A percentile compares a stretch with the other conserved stretches of the same genome.
phyloP scores from a whole-genome alignment of 257 asterid species.

The Apocynum venetum region DNA sequence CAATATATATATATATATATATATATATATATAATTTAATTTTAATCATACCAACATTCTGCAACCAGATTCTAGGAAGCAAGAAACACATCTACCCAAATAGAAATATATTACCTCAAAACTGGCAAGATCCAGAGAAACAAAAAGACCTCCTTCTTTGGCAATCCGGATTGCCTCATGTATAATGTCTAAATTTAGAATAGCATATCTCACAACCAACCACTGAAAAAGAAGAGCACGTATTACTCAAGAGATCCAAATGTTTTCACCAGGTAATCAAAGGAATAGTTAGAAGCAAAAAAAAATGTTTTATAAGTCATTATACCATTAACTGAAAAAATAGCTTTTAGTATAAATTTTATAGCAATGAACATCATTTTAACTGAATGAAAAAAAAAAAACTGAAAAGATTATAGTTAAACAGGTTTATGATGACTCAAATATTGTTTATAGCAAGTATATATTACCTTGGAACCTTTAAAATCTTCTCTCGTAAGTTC shows the following conservation, averaged over 20 bases:
- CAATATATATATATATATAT: background rate
- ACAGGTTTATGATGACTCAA: background rate
- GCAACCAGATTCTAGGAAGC: background rate
- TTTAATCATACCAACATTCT: background rate
- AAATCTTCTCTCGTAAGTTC: conserved; percentile 71
- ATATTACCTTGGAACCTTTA: conserved; percentile 84
- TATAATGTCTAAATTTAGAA: conserved; percentile 63
- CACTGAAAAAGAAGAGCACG: conserved; percentile 51
- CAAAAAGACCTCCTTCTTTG: conserved; percentile 76
- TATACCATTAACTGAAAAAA: background rate
- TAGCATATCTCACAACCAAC: conserved; percentile 87
- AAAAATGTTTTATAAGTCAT: background rate
- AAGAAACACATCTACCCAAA: background rate
- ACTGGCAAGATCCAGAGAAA: conserved; percentile 94
- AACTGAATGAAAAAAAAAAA: background rate
- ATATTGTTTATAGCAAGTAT: conserved; percentile 4
- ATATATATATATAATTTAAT: no score
- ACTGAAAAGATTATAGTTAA: background rate
- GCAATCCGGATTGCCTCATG: conserved; percentile 74
- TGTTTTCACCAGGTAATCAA: background rate
- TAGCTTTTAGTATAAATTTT: background rate
- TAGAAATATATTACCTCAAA: conserved; percentile 62
- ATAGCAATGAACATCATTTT: background rate
- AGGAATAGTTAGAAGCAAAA: background rate
- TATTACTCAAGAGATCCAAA: conserved; percentile 13